Evolutionary conservation across 1,284 basidiomycete genomes (phyloP).

Genomic region (Rhodotorula sp.): DNA sequence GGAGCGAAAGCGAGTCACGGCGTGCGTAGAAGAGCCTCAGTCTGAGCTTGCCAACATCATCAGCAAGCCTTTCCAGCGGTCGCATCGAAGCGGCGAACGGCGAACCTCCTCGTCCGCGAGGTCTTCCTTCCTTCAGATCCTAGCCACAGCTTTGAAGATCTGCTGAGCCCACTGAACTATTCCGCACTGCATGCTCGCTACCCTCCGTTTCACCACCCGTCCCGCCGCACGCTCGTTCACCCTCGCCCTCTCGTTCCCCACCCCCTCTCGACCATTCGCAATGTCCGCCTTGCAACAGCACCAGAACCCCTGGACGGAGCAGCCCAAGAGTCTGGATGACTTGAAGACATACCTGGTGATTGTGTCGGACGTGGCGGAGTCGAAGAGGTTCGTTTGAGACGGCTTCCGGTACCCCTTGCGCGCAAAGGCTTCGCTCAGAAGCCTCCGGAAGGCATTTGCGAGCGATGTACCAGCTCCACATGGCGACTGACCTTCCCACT

Average conservation of each 20-base stretch:
- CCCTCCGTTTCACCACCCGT: background rate
- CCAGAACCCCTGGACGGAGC: conserved; percentile 25
- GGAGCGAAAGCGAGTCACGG: background rate
- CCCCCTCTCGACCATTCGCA: conserved; percentile 1
- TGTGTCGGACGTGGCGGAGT: conserved; percentile 25
- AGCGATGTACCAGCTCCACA: too few relatives aligned
- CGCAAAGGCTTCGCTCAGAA: too few relatives aligned
- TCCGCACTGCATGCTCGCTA: background rate
- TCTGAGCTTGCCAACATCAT: background rate
- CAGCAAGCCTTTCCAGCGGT: background rate
- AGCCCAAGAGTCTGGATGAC: conserved; percentile 24
- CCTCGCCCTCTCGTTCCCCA: background rate
- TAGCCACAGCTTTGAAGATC: background rate
- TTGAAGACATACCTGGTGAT: conserved; percentile 23
- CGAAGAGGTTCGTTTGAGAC: conserved; percentile 20
- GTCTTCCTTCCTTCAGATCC: too few relatives aligned
- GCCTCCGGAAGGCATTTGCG: too few relatives aligned
- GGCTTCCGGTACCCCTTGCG: too few relatives aligned
- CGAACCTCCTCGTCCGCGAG: background rate
- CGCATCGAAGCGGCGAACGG: background rate
- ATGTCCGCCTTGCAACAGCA: conserved; percentile 15
- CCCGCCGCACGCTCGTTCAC: background rate
- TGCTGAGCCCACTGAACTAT: background rate
- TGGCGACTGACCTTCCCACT: rapidly evolving
- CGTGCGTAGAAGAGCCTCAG: background rate